These are phyloP conservation scores for Cryphonectria carpinicola DNA, from an alignment of 2,329 filamentous ascomycete genomes.

Conservation along the genomic window DNA sequence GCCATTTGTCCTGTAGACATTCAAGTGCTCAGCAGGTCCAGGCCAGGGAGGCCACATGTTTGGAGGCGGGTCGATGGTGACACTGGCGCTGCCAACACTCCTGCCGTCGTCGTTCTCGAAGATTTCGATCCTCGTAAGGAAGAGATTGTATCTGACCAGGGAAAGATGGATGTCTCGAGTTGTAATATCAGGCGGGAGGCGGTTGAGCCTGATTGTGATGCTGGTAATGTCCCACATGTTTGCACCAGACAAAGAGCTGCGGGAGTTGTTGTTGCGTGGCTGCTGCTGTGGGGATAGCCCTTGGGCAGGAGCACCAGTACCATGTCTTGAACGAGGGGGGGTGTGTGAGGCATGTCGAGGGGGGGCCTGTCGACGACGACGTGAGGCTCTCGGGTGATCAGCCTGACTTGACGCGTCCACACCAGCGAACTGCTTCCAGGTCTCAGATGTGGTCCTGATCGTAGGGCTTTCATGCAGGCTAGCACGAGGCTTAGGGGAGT, in stretches of 20 bases:
- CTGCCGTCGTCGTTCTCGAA: slow-evolving; percentile 48
- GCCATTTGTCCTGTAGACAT: slow-evolving; percentile 7
- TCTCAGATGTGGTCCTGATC: background rate
- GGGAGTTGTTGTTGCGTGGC: background rate
- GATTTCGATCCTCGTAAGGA: slow-evolving; percentile 61
- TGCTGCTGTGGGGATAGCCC: background rate
- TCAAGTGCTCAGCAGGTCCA: slow-evolving; percentile 1
- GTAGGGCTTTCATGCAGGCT: background rate
- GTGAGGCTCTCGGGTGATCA: background rate
- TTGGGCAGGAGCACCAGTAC: background rate
- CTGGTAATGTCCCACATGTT: slow-evolving; percentile 30
- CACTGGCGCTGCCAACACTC: slow-evolving; percentile 45
- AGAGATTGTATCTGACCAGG: slow-evolving; percentile 54
- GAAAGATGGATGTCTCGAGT: slow-evolving; percentile 53
- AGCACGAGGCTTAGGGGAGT: background rate
- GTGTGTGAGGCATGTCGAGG: background rate
- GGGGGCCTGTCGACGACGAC: background rate
- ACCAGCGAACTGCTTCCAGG: background rate
- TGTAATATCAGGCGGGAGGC: slow-evolving; percentile 42
- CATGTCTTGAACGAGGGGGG: background rate
- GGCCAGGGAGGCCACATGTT: slow-evolving; percentile 24
- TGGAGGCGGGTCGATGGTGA: slow-evolving; percentile 65
- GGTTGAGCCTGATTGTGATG: slow-evolving; percentile 38
- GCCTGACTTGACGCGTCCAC: background rate
- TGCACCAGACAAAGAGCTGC: background rate